Percentiles rank a stretch among this genome's conserved stretches.
phyloP scores from a whole-genome alignment of 2,329 filamentous ascomycete species.

The Diplocarpon rosae region DNA sequence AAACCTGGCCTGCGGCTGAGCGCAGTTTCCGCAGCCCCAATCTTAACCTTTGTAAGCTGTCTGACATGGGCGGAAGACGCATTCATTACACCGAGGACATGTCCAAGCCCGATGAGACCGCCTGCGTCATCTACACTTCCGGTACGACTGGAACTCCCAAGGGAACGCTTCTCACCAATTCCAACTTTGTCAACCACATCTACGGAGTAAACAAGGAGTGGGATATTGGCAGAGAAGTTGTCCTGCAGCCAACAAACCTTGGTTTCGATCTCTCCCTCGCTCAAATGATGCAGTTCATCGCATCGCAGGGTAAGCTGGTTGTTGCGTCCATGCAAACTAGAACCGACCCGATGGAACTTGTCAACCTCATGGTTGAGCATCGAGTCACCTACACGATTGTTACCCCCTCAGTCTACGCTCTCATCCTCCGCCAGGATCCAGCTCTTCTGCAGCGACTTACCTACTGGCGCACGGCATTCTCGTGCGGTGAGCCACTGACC shows the following conservation, averaged over 20 bases:
- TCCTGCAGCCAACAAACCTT: slow-evolving; percentile 16
- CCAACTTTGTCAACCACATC: slow-evolving; percentile 18
- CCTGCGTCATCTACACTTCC: slow-evolving; percentile 13
- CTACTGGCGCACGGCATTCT: slow-evolving; percentile 19
- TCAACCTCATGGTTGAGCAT: slow-evolving; percentile 11
- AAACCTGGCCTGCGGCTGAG: slow-evolving; percentile 1
- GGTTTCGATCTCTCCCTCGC: slow-evolving; percentile 16
- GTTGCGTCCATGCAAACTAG: slow-evolving; percentile 8
- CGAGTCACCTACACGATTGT: slow-evolving; percentile 15
- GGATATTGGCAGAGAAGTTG: slow-evolving; percentile 6
- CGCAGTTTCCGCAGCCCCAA: slow-evolving; percentile 10
- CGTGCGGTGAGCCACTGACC: slow-evolving; percentile 21
- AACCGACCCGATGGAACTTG: slow-evolving; percentile 13
- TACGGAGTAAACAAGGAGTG: slow-evolving; percentile 11
- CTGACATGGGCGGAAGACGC: slow-evolving; percentile 3
- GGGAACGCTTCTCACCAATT: slow-evolving; percentile 29
- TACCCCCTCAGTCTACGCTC: slow-evolving; percentile 19
- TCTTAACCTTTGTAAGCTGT: neutral
- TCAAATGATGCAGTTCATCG: slow-evolving; percentile 14
- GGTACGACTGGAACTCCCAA: slow-evolving; percentile 30
- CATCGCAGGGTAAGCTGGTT: slow-evolving; percentile 11
- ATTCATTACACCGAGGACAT: slow-evolving; percentile 2
- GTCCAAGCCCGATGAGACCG: slow-evolving; percentile 1
- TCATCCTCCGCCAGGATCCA: slow-evolving; percentile 8
- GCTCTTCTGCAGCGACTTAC: slow-evolving; percentile 5